Conservation (phyloP, 345 rosid species). For the Ricinus communis region DNA sequence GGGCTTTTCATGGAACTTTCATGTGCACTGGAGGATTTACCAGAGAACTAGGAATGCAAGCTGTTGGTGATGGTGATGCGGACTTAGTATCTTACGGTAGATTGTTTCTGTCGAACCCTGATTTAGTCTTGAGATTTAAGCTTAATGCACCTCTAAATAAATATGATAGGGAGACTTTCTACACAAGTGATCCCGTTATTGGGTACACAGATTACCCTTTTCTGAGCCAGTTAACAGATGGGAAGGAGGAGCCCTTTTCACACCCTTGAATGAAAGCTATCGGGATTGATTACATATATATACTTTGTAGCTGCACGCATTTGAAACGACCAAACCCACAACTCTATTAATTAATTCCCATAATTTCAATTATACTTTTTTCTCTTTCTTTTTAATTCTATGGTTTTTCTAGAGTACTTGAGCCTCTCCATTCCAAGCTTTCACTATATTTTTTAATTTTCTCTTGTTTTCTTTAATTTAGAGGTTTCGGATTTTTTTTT, state of each 20-base stretch:
- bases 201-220: constrained; percentile 80
- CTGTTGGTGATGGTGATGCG: constrained; percentile 59
- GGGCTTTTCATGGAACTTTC: constrained; percentile 64
- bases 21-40: constrained; percentile 76
- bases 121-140: constrained; percentile 63
- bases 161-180: constrained; percentile 68
- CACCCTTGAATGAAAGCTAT: constrained; percentile 21
- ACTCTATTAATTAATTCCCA: too few relatives aligned
- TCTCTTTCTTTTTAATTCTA: too few relatives aligned
- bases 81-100: constrained; percentile 83
- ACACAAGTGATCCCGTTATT: constrained; percentile 61
- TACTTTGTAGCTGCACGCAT: too few relatives aligned
- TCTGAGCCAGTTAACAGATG: constrained; percentile 13
- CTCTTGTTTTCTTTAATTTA: too few relatives aligned
- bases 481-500: too few relatives aligned
- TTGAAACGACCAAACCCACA: too few relatives aligned
- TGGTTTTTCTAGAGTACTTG: too few relatives aligned
- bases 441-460: too few relatives aligned
- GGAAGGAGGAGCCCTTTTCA: constrained; percentile 16
- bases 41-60: constrained; percentile 66
- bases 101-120: constrained; percentile 77
- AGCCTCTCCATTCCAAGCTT: too few relatives aligned
- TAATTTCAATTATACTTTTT: too few relatives aligned
- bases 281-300: too few relatives aligned
- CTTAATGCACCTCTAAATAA: constrained; percentile 49